Conservation (phyloP, 2,329 filamentous ascomycete genomes). For the Drechslerella coelobrocha region DNA sequence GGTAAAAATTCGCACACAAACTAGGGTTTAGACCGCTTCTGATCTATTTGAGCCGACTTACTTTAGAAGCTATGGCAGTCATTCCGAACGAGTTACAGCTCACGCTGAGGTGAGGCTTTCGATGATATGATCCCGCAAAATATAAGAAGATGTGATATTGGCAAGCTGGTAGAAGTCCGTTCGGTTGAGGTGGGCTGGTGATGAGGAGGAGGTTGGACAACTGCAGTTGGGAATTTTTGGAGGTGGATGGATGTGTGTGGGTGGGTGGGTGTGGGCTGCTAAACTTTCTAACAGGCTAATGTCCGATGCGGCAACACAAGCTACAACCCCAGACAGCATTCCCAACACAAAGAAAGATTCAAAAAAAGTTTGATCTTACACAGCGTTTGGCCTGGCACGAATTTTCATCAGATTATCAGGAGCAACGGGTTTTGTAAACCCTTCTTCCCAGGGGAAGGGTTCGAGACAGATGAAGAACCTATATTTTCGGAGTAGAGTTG, state of each 20-base stretch:
- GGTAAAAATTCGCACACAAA: slow-evolving; percentile 43
- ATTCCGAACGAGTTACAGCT: slow-evolving; percentile 43
- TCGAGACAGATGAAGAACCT: no score
- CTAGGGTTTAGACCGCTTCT: slow-evolving; percentile 39
- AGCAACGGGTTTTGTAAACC: no score
- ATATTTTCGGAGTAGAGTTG: no score
- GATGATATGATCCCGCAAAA: slow-evolving; percentile 31
- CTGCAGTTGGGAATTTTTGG: slow-evolving; percentile 24
- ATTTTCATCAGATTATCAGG: no score
- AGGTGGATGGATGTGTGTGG: slow-evolving; percentile 25
- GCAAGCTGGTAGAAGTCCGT: slow-evolving; percentile 6
- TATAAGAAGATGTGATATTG: slow-evolving; percentile 7
- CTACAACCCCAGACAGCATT: background rate
- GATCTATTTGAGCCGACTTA: slow-evolving; percentile 18
- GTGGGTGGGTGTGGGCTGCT: slow-evolving; percentile 14
- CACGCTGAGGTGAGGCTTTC: slow-evolving; percentile 48
- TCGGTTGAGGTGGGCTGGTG: slow-evolving; percentile 23
- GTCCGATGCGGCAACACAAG: slow-evolving; percentile 36
- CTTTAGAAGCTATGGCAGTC: slow-evolving; percentile 39
- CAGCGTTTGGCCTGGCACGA: no score
- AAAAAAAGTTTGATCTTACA: background rate
- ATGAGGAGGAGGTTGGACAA: slow-evolving; percentile 37
- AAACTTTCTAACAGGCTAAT: slow-evolving; percentile 20
- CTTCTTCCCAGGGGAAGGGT: background rate
- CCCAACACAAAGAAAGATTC: slow-evolving; percentile 1